These are phyloP conservation scores for Phyllosticta ampelicida DNA, from an alignment of 2,329 filamentous ascomycete species.

Conservation along the genomic window DNA sequence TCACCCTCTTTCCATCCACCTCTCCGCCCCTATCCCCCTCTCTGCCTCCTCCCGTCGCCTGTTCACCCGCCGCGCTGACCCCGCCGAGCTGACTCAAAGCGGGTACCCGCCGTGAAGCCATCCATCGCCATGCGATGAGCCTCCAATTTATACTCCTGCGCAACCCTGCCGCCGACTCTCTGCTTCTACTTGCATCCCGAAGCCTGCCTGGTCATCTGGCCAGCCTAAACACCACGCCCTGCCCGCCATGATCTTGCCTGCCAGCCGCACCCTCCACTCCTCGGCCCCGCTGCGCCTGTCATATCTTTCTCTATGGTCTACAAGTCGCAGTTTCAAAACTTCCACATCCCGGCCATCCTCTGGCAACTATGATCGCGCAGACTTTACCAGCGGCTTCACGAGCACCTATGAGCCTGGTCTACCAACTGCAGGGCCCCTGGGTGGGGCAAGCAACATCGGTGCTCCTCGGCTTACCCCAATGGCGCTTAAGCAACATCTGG, in stretches of 20 bases:
- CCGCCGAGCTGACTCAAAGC: constrained; percentile 11
- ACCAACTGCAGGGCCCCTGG: constrained; percentile 53
- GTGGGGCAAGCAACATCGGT: constrained; percentile 46
- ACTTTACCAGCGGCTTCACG: constrained; percentile 52
- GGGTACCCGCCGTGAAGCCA: not conserved
- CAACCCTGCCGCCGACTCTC: not conserved
- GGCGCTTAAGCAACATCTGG: constrained; percentile 75
- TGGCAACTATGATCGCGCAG: constrained; percentile 47
- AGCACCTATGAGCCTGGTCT: constrained; percentile 51
- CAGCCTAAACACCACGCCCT: not conserved
- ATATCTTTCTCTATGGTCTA: constrained; percentile 26
- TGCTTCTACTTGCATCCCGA: not conserved
- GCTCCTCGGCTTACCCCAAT: constrained; percentile 50
- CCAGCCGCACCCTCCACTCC: constrained; percentile 19
- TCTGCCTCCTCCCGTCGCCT: not conserved
- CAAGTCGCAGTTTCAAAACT: constrained; percentile 24
- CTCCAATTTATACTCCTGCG: constrained; percentile 8
- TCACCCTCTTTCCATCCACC: not conserved
- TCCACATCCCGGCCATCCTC: constrained; percentile 27
- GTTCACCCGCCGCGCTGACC: constrained; percentile 7
- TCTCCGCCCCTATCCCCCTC: not conserved
- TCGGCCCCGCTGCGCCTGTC: constrained; percentile 31
- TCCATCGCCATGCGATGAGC: constrained; percentile 7
- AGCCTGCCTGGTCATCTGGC: constrained; percentile 1
- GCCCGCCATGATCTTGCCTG: constrained; percentile 5